Percentiles rank a stretch among this genome's conserved stretches.
These are phyloP conservation scores for Saccharomycopsis microspora DNA, from an alignment of 805 yeast species.

Conservation along the genomic window DNA sequence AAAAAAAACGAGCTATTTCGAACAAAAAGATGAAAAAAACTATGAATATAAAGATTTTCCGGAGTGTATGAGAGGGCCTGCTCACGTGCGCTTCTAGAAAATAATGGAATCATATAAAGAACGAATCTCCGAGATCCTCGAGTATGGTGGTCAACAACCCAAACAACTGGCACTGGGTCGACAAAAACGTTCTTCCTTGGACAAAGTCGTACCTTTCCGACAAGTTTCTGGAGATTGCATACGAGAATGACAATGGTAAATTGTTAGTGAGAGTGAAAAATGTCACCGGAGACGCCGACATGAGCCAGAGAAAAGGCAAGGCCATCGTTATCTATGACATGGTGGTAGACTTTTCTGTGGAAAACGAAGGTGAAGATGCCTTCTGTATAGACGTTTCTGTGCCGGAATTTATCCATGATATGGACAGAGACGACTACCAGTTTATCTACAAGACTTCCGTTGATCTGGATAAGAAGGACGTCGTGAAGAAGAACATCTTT, in stretches of 20 bases:
- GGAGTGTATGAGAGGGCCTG: no score
- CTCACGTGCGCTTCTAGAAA: neutral
- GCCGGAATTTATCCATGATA: conserved; percentile 67
- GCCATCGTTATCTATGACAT: conserved; percentile 67
- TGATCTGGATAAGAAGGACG: conserved; percentile 25
- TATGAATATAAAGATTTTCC: no score
- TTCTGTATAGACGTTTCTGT: conserved; percentile 34
- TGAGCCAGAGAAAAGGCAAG: conserved; percentile 75
- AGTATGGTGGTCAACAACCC: conserved; percentile 61
- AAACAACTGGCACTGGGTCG: conserved; percentile 72
- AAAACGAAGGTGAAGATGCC: neutral
- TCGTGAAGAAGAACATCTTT: conserved; percentile 35
- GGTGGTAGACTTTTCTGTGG: conserved; percentile 32
- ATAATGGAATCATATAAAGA: neutral
- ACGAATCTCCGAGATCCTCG: neutral
- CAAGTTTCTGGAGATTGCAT: neutral
- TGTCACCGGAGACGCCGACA: conserved; percentile 68
- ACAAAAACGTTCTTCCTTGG: conserved; percentile 59
- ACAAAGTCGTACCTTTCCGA: conserved; percentile 34
- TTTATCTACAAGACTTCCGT: conserved; percentile 36
- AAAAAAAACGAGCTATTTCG: no score
- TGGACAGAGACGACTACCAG: conserved; percentile 48
- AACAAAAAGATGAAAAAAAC: no score
- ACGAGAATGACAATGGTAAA: conserved; percentile 5
- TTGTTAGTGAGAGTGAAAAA: conserved; percentile 22